Percentiles rank a stretch among this genome's conserved stretches.
Conservation (phyloP, 2,329 filamentous ascomycete genomes). For the Tolypocladium capitatum region DNA sequence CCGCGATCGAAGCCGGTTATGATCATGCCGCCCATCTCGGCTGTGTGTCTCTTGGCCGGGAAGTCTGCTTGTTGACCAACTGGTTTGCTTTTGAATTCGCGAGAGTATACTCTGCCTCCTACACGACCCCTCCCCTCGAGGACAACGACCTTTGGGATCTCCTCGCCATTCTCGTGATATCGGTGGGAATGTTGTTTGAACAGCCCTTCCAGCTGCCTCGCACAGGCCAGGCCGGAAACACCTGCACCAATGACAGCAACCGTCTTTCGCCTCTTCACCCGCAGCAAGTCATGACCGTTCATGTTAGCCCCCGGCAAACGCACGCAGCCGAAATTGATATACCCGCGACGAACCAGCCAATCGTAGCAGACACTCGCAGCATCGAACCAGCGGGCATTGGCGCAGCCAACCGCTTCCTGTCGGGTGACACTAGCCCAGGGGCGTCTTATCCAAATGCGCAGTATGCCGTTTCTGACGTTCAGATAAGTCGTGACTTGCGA, state of each 20-base stretch:
- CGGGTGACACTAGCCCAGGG: constrained; percentile 69
- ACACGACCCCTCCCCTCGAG: constrained; percentile 79
- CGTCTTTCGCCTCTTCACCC: constrained; percentile 45
- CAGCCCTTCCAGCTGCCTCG: constrained; percentile 77
- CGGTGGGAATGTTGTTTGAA: constrained; percentile 65
- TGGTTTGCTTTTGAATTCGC: constrained; percentile 46
- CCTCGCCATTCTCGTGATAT: constrained; percentile 51
- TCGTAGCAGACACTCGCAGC: constrained; percentile 80
- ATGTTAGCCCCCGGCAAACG: constrained; percentile 39
- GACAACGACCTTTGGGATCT: constrained; percentile 61
- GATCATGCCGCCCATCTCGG: constrained; percentile 96
- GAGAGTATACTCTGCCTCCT: constrained; percentile 88
- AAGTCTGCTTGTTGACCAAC: constrained; percentile 34
- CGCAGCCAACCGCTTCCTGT: constrained; percentile 82
- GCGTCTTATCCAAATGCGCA: constrained; percentile 80
- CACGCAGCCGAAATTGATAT: constrained; percentile 93
- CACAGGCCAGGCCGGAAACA: constrained; percentile 86
- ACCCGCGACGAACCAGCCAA: constrained; percentile 82
- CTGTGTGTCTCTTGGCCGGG: constrained; percentile 57
- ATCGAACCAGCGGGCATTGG: constrained; percentile 78
- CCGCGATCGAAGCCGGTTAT: constrained; percentile 94
- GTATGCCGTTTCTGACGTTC: constrained; percentile 88
- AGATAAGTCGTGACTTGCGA: constrained; percentile 89
- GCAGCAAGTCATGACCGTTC: constrained; percentile 23
- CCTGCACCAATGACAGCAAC: constrained; percentile 84